These are phyloP conservation scores for Papilionanthe hybrid DNA, from an alignment of 116 monocot genomes.

Conservation along the genomic window DNA sequence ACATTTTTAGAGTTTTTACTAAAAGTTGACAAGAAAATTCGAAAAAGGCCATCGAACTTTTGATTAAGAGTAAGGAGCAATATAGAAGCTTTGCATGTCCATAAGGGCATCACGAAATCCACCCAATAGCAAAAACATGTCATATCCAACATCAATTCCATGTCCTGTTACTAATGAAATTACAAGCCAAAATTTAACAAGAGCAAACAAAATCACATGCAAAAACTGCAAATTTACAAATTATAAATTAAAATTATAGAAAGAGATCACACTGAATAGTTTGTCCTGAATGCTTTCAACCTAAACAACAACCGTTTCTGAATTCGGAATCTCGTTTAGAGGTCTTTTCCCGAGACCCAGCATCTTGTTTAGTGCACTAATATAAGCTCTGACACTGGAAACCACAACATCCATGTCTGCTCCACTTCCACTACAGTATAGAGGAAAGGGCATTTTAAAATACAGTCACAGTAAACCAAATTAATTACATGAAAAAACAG, in stretches of 20 bases:
- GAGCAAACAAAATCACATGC: not conserved
- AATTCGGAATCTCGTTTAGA: not conserved
- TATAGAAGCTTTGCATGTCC: too few species aligned
- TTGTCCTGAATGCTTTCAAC: not conserved
- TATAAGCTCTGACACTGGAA: constrained; percentile 82
- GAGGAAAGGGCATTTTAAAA: not conserved
- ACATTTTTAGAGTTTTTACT: too few species aligned
- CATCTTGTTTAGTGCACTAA: constrained; percentile 82
- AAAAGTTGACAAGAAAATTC: too few species aligned
- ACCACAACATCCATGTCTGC: constrained; percentile 77
- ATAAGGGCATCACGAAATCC: too few species aligned
- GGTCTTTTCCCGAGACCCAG: constrained; percentile 46
- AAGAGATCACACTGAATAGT: not conserved
- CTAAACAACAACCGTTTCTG: not conserved
- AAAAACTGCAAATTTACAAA: not conserved
- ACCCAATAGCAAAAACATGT: too few species aligned
- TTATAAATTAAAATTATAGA: not conserved
- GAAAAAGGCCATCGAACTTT: too few species aligned
- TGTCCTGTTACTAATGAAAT: not conserved
- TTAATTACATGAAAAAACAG: not conserved
- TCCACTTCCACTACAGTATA: constrained; percentile 60
- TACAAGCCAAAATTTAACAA: not conserved
- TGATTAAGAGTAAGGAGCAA: too few species aligned
- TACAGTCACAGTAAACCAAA: not conserved
- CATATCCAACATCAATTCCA: too few species aligned